Evolutionary conservation across 1,284 basidiomycete species (phyloP).

Genomic region (Sphagnurus paluster): DNA sequence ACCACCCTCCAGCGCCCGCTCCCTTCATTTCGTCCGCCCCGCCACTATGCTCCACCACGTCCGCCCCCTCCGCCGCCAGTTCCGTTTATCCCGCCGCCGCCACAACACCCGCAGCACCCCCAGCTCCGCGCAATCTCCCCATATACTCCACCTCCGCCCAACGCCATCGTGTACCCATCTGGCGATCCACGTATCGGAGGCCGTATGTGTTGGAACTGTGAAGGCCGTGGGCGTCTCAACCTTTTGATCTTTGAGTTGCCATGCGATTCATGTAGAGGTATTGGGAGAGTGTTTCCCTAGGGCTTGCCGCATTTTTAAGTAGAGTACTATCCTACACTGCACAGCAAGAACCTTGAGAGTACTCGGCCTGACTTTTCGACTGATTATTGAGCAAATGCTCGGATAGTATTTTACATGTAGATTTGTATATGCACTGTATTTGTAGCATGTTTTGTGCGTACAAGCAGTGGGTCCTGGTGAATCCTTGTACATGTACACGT

Average conservation of each 20-base stretch:
- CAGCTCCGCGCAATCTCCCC: not conserved
- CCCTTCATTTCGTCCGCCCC: slow-evolving; percentile 27
- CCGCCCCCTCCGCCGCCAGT: slow-evolving; percentile 10
- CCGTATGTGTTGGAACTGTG: slow-evolving; percentile 61
- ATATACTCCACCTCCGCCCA: slow-evolving; percentile 31
- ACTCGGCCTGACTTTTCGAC: too few relatives aligned
- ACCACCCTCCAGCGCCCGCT: slow-evolving; percentile 41
- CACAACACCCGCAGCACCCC: not conserved
- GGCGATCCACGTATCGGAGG: slow-evolving; percentile 77
- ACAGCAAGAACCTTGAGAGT: too few relatives aligned
- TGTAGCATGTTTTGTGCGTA: too few relatives aligned
- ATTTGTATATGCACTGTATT: too few relatives aligned
- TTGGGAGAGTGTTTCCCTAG: slow-evolving; percentile 62
- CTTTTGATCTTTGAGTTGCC: slow-evolving; percentile 54
- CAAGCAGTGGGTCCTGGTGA: too few relatives aligned
- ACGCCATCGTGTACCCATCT: slow-evolving; percentile 49
- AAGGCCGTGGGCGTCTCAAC: slow-evolving; percentile 53
- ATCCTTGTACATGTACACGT: too few relatives aligned
- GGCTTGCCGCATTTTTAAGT: too few relatives aligned
- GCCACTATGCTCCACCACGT: slow-evolving; percentile 20
- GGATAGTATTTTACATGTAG: too few relatives aligned
- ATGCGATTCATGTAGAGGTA: slow-evolving; percentile 57
- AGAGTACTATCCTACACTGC: too few relatives aligned
- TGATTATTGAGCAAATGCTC: too few relatives aligned
- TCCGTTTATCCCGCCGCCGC: not conserved